Percentiles rank a stretch among this genome's conserved stretches.
These are phyloP conservation scores for Stephanodiscus triporus DNA, from an alignment of 108 stramenopile genomes.

Conservation along the genomic window DNA sequence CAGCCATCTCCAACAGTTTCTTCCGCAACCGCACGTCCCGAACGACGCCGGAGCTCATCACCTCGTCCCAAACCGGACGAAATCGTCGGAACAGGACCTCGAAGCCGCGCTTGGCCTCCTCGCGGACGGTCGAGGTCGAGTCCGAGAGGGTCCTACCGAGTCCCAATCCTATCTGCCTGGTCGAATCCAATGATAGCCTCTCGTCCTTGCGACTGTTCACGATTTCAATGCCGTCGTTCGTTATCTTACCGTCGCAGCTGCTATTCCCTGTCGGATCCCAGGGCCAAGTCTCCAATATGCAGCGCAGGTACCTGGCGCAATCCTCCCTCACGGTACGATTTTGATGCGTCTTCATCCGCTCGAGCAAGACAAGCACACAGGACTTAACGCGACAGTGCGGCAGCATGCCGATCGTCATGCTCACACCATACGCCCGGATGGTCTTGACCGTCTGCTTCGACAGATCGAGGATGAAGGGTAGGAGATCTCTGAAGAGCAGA, in stretches of 20 bases:
- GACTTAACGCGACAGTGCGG: conserved; percentile 73
- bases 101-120: conserved; percentile 61
- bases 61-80: conserved; percentile 59
- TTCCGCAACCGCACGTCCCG: conserved; percentile 58
- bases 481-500: conserved; percentile 72
- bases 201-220: conserved; percentile 32
- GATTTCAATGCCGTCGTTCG: not conserved
- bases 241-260: not conserved
- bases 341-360: conserved; percentile 71
- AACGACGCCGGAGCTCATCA: conserved; percentile 53
- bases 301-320: conserved; percentile 70
- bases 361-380: conserved; percentile 68
- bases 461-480: conserved; percentile 64
- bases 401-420: conserved; percentile 57
- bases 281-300: conserved; percentile 65
- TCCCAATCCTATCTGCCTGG: conserved; percentile 59
- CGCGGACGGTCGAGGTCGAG: conserved; percentile 67
- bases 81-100: conserved; percentile 53
- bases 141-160: conserved; percentile 66
- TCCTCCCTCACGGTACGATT: conserved; percentile 77
- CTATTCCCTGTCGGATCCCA: conserved; percentile 20
- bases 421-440: conserved; percentile 70
- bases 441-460: conserved; percentile 84
- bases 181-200: conserved; percentile 28
- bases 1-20: conserved; percentile 45